Conservation (phyloP, 352 stramenopile genomes). For the Peronospora tabacina region DNA sequence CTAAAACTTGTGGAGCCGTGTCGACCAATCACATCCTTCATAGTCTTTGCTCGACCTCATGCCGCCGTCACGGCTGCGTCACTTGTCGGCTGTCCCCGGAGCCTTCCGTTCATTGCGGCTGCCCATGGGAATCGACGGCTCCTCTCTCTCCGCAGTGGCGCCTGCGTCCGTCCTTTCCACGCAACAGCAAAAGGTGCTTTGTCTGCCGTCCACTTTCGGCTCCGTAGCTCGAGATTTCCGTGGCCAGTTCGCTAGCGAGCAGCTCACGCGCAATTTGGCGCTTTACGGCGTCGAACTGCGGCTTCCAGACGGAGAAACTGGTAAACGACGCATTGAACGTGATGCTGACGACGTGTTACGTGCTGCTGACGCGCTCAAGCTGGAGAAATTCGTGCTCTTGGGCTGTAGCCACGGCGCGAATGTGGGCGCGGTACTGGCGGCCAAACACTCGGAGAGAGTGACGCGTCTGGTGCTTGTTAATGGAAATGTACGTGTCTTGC, state of each 20-base stretch:
- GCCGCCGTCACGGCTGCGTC: neutral
- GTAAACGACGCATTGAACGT: slow-evolving; percentile 49
- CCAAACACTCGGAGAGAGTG: slow-evolving; percentile 58
- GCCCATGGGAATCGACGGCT: slow-evolving; percentile 23
- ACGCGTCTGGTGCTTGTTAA: slow-evolving; percentile 69
- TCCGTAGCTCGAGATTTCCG: slow-evolving; percentile 52
- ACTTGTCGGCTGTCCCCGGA: slow-evolving; percentile 14
- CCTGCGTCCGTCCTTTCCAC: slow-evolving; percentile 7
- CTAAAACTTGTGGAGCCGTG: too few relatives aligned
- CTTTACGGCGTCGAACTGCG: slow-evolving; percentile 65
- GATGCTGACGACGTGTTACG: slow-evolving; percentile 64
- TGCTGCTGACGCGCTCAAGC: slow-evolving; percentile 46
- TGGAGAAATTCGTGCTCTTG: slow-evolving; percentile 65
- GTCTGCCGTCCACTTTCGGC: slow-evolving; percentile 62
- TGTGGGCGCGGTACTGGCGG: slow-evolving; percentile 55
- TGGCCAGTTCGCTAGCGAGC: slow-evolving; percentile 39
- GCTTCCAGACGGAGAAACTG: slow-evolving; percentile 40
- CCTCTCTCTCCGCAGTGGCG: slow-evolving; percentile 41
- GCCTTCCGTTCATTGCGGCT: slow-evolving; percentile 33
- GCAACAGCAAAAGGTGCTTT: slow-evolving; percentile 42
- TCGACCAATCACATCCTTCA: too few relatives aligned
- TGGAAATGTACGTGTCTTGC: slow-evolving; percentile 48
- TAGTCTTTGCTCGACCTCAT: neutral
- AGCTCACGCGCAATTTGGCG: slow-evolving; percentile 40
- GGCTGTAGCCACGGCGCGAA: slow-evolving; percentile 76